Conservation (phyloP, 306 rosid genomes). For the Datisca glomerata region DNA sequence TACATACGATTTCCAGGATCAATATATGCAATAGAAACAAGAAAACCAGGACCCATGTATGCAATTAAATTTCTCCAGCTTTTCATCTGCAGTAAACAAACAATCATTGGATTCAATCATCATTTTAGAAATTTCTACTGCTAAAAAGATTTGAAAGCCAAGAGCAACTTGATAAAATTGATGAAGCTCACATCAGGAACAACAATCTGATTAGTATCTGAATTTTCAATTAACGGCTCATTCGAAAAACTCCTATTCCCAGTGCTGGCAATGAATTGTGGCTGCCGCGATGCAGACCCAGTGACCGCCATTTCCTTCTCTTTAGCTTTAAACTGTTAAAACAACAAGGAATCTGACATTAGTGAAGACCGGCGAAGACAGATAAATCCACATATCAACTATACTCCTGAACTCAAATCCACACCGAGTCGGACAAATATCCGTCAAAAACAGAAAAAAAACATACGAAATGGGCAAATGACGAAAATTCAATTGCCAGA, state of each 20-base stretch:
- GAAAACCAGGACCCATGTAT: slow-evolving; percentile 97
- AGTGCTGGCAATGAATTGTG: slow-evolving; percentile 73
- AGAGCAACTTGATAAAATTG: no score
- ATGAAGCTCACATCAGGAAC: slow-evolving; percentile 95
- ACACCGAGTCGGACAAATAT: not conserved
- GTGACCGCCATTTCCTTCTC: slow-evolving; percentile 54
- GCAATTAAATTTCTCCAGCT: slow-evolving; percentile 95
- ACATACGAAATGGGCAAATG: no score
- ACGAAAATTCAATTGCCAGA: no score
- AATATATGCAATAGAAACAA: slow-evolving; percentile 94
- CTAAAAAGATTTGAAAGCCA: not conserved
- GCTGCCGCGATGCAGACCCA: slow-evolving; percentile 41
- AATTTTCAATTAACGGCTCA: slow-evolving; percentile 61
- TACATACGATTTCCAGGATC: slow-evolving; percentile 99
- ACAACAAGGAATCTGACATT: not conserved
- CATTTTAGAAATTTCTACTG: not conserved
- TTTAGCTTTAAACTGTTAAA: no score
- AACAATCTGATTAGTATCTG: slow-evolving; percentile 51
- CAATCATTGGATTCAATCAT: slow-evolving; percentile 11
- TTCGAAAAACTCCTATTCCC: slow-evolving; percentile 53
- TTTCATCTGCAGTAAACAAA: slow-evolving; percentile 43
- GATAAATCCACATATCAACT: no score
- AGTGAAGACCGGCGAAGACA: not conserved
- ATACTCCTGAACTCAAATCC: not conserved
- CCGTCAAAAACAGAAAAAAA: not conserved